Base-by-base conservation (phyloP, 2,329 filamentous ascomycete genomes). In the Stagonosporopsis tanaceti region DNA sequence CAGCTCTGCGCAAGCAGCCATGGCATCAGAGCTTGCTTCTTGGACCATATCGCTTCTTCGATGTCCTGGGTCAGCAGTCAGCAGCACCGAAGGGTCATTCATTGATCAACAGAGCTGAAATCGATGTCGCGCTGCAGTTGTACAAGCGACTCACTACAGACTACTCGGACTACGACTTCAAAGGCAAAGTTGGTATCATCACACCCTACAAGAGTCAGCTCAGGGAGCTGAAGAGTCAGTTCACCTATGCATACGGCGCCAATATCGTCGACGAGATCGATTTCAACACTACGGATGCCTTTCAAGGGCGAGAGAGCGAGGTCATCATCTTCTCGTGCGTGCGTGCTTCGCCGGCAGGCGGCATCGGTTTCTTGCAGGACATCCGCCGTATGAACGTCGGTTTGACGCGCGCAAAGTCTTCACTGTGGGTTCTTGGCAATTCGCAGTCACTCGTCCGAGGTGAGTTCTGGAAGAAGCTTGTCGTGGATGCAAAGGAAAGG, bases 321-420 rank as follows among this genome's bases (percentile, higher is more conserved):
- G 89, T 99, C 62, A 98, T 99, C 76, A 98, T 99, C 63, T 99
- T 99, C 80, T 98, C 95, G 38, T 99, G 96, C 76, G 95, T 99
- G 60, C 89, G 95, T 79, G 94, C 95, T 22, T 94, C 90, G 28
- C 87, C 91, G n/a, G 91, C 89, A 7, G 90, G 91, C n/a, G 93
- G 94, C 69, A 97, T 99, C 71, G 95, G 95, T 83, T 99, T 99
- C 86, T 89, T 99, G 85, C 91, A 92, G 52, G 95, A 99, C 75
- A 97, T 99, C 72, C 88, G 95, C 57, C 94, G 95, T 83, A 98
- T 99, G 96, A 99, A 99, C 77, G 95, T 99, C 70, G 95, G 95
- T 80, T 83, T 99, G 59, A 99, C 95, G 22, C 90, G 95, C 82
- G 96, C 95, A 5, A 97, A 97, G 77, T 97, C 92, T 9, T 97